These are phyloP conservation scores for Colletotrichum cereale DNA, from an alignment of 2,329 filamentous ascomycete genomes.

Conservation along the genomic window DNA sequence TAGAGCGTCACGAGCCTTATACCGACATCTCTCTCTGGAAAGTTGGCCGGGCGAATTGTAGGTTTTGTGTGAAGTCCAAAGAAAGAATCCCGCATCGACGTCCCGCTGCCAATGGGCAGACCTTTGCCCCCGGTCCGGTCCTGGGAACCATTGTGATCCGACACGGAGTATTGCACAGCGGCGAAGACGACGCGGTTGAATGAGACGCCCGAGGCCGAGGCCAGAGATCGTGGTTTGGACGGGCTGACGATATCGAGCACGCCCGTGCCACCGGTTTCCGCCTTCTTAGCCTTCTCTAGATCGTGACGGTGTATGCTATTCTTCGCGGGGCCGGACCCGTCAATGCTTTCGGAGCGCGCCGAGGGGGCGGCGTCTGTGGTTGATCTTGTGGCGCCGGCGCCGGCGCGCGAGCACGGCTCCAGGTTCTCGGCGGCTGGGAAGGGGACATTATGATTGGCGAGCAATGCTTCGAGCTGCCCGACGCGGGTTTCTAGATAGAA, in stretches of 20 bases:
- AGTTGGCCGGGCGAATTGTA: slow-evolving; percentile 85
- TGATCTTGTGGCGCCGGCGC: slow-evolving; percentile 51
- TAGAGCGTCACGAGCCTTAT: slow-evolving; percentile 83
- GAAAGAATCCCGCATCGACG: slow-evolving; percentile 94
- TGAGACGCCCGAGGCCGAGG: slow-evolving; percentile 89
- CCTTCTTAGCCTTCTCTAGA: slow-evolving; percentile 50
- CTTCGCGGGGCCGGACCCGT: slow-evolving; percentile 50
- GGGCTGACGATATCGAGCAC: slow-evolving; percentile 84
- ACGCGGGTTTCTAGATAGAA: slow-evolving; percentile 93
- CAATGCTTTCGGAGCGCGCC: slow-evolving; percentile 50
- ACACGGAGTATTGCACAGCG: slow-evolving; percentile 82
- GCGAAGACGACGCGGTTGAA: slow-evolving; percentile 96
- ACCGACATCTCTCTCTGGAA: slow-evolving; percentile 83
- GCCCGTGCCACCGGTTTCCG: slow-evolving; percentile 50
- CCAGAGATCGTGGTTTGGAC: slow-evolving; percentile 84
- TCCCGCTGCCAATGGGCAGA: slow-evolving; percentile 66
- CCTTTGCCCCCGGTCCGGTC: slow-evolving; percentile 55
- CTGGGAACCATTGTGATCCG: slow-evolving; percentile 71
- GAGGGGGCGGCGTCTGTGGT: slow-evolving; percentile 51
- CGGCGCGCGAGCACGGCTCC: slow-evolving; percentile 69
- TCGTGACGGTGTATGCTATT: slow-evolving; percentile 51
- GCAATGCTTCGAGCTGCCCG: slow-evolving; percentile 82
- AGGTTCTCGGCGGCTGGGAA: slow-evolving; percentile 81
- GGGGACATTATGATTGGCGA: slow-evolving; percentile 76
- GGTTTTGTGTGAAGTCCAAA: slow-evolving; percentile 95